Evolutionary conservation across 257 asterid species (phyloP), one percentile per base, ranked within the genome.

Genomic region (Scutellaria baicalensis): DNA sequence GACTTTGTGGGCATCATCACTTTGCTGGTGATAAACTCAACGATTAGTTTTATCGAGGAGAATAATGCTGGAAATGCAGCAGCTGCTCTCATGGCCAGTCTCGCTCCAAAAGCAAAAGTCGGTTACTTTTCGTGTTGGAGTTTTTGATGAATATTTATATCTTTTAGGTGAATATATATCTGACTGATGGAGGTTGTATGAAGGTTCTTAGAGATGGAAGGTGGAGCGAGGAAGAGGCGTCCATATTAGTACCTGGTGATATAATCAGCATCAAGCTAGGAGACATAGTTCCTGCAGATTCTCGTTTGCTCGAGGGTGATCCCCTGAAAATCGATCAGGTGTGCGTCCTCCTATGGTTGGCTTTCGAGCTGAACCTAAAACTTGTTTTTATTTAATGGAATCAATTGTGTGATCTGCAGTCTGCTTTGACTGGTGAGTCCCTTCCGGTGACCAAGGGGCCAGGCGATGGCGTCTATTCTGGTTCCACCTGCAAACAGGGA

Each of bases 11-110:
- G 97, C 43, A 89, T 93, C 84, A 90, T 93, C 52, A 87, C 93
- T 45, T 82, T 93, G 75, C 98, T 93, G 16, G 45, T 93, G 66
- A 88, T 90, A 64, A 93, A 93, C 89, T 93, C 98, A 0, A 93
- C 98, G 8, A 93, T 93, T 68, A 93, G 98, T 83, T 93, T 93
- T 69, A 85, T 89, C 1, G 98, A 93, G 88, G 98, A 93, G 90
- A 93, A 90, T 69, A 93, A 93, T 82, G 98, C 98, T 12, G 98
- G 98, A n/a, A 93, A 93, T 66, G 98, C 98, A 40, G 97, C 97
- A 5, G 98, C 98, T 60, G 96, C 98, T 69, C 97, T 93, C 78
- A 93, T 93, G 98, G 98, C 98, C 61, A 83, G 93, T 59, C 96
- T 93, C 42, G 98, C 98, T 77, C 98, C 98, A 17, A 93, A 87